Conservation (phyloP, 225 moss, liverwort and hornwort genomes). For the Physcomitrium patens region DNA sequence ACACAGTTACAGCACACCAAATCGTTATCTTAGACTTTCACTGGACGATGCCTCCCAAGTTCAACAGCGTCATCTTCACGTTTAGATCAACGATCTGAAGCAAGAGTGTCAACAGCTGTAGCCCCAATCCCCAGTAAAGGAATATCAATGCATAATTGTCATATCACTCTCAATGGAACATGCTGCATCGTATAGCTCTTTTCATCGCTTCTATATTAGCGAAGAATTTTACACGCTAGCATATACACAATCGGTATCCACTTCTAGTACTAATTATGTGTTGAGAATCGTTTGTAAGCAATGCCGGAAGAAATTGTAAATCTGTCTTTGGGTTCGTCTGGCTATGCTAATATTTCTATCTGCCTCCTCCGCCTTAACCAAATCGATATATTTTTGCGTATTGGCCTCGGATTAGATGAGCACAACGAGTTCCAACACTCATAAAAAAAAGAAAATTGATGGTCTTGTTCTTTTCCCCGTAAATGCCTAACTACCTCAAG, state of each 20-base stretch:
- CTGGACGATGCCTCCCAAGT: slow-evolving; percentile 7
- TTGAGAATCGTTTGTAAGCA: slow-evolving; percentile 31
- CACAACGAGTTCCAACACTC: neutral
- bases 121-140: slow-evolving; percentile 17
- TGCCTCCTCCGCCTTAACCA: slow-evolving; percentile 37
- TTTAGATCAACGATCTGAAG: neutral
- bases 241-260: slow-evolving; percentile 34
- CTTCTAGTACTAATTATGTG: slow-evolving; percentile 33
- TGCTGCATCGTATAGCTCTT: slow-evolving; percentile 24
- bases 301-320: slow-evolving; percentile 17
- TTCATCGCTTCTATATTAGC: slow-evolving; percentile 26
- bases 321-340: slow-evolving; percentile 30
- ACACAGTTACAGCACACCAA: slow-evolving; percentile 39
- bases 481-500: neutral
- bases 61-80: slow-evolving; percentile 3
- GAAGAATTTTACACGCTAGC: slow-evolving; percentile 14
- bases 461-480: neutral
- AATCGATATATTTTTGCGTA: slow-evolving; percentile 24
- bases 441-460: neutral
- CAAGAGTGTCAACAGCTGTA: slow-evolving; percentile 18
- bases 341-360: slow-evolving; percentile 30
- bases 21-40: slow-evolving; percentile 17
- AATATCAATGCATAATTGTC: neutral
- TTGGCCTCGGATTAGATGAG: neutral
- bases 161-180: slow-evolving; percentile 18